Evolutionary conservation across 805 yeast genomes (phyloP).

Genomic region (Cyberlindnera meyerae): DNA sequence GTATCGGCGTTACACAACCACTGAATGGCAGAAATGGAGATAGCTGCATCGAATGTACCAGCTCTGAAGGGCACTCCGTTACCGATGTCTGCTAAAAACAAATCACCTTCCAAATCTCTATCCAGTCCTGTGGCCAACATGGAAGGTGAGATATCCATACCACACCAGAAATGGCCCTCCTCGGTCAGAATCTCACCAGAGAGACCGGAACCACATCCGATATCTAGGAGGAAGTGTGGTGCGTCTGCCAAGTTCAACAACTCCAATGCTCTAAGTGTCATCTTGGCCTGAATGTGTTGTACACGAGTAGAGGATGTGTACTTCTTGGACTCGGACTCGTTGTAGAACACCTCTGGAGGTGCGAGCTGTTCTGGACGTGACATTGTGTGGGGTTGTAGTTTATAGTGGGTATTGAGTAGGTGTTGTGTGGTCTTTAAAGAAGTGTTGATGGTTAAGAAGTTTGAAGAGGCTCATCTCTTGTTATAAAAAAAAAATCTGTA

Average conservation of each 20-base stretch:
- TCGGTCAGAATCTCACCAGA: conserved; percentile 91
- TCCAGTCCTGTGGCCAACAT: conserved; percentile 95
- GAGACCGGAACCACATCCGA: conserved; percentile 96
- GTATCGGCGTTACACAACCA: conserved; percentile 98
- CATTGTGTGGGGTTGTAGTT: conserved; percentile 38
- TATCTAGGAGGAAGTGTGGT: conserved; percentile 70
- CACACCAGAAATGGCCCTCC: conserved; percentile 93
- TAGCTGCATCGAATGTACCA: conserved; percentile 95
- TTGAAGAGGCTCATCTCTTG: neutral
- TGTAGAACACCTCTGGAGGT: conserved; percentile 93
- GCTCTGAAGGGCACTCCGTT: conserved; percentile 92
- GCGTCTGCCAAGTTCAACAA: conserved; percentile 54
- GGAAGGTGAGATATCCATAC: conserved; percentile 93
- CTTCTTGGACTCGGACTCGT: conserved; percentile 83
- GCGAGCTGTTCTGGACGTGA: conserved; percentile 96
- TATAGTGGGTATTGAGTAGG: no score
- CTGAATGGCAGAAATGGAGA: conserved; percentile 90
- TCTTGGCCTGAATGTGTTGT: conserved; percentile 96
- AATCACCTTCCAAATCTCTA: conserved; percentile 89
- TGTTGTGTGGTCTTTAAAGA: neutral
- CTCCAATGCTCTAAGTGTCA: conserved; percentile 93
- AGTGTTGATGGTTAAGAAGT: neutral
- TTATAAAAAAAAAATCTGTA: neutral
- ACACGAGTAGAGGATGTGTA: conserved; percentile 94
- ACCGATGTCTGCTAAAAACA: conserved; percentile 90